Base-by-base conservation (phyloP, 768 basidiomycete species). In the Nevesoporus exiguus region DNA sequence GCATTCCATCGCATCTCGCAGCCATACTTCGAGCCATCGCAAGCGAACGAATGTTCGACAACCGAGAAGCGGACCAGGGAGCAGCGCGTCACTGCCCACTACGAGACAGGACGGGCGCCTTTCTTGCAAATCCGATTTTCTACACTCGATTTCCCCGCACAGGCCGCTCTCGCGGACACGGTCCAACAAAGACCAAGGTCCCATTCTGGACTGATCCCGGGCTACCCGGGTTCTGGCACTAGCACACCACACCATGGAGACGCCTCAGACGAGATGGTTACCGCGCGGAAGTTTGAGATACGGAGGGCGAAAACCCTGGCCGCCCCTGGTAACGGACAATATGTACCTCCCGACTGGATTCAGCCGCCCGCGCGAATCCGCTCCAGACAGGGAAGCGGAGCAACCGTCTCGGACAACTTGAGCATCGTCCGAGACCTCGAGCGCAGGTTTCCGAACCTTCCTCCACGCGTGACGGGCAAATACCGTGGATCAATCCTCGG, bases 41-140 rank as follows among this genome's bases (percentile, higher is more conserved):
- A 29, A 59, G 8, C 31, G 39, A 48, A 49, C 29, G 34, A 46
- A 41, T 36, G 11, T 57, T 48, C 58, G 5, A 22, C 25, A 2
- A 14, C 34, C 11, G 51, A 60, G 49, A 60, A 60, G 15, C 55
- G 24, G 22, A 14, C 13, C 21, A 37, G 44, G n/a, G 54, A 63
- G 5, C 73, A 77, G 46, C 77, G 78, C 0, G 84, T 85, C 5
- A 84, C 81, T 0, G 69, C 84, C 19, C 72, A 71, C 22, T 75
- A 74, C 50, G 70, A 73, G 40, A 62, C 66, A 24, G 80, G 76
- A 30, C 62, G 61, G 21, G 73, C 80, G 2, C 84, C 84, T 27
- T 74, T 68, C 30, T 70, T 85, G 21, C 71, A 78, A 33, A 74
- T 85, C 63, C 81, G 83, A 13, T 80, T 84, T 60, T 85, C 84